These are phyloP conservation scores for Nemania sp. DNA, from an alignment of 2,329 filamentous ascomycete genomes.

Conservation along the genomic window DNA sequence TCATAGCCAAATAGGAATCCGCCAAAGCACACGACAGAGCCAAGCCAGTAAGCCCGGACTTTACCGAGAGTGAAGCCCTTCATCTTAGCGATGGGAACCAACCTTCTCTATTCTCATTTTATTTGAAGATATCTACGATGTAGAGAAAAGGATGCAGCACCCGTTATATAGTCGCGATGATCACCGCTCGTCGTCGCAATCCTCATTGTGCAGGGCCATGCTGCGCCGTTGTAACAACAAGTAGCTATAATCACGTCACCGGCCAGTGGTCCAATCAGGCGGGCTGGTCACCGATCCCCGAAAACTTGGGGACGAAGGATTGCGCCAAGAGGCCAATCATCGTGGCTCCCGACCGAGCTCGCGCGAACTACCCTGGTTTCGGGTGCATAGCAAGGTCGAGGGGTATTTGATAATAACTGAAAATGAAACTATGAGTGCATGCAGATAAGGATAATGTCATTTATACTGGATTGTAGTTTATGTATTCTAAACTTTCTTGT, in stretches of 20 bases:
- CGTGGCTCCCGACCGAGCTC: slow-evolving; percentile 5
- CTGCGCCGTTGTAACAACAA: slow-evolving; percentile 11
- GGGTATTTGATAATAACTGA: too few relatives aligned
- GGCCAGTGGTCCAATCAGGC: slow-evolving; percentile 9
- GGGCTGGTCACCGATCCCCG: slow-evolving; percentile 12
- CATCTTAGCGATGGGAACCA: slow-evolving; percentile 24
- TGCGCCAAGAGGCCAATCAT: slow-evolving; percentile 19
- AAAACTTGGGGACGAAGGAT: slow-evolving; percentile 11
- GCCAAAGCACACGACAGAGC: slow-evolving; percentile 54
- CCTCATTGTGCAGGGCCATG: slow-evolving; percentile 8
- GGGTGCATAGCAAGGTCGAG: background rate
- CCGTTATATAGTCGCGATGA: slow-evolving; percentile 21
- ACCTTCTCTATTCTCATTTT: background rate
- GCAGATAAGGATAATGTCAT: too few relatives aligned
- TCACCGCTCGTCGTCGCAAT: slow-evolving; percentile 12
- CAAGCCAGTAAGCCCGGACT: slow-evolving; percentile 55
- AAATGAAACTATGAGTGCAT: too few relatives aligned
- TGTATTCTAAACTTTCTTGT: too few relatives aligned
- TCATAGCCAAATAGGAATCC: slow-evolving; percentile 53
- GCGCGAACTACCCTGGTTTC: slow-evolving; percentile 1
- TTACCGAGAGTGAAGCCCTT: slow-evolving; percentile 40
- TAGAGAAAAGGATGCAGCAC: slow-evolving; percentile 10
- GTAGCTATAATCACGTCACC: slow-evolving; percentile 23
- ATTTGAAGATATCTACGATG: too few relatives aligned
- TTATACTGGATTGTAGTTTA: too few relatives aligned